Percentiles rank a stretch among this genome's conserved stretches.
phyloP scores from a whole-genome alignment of 2,329 filamentous ascomycete species.

The Pezicula neosporulosa region DNA sequence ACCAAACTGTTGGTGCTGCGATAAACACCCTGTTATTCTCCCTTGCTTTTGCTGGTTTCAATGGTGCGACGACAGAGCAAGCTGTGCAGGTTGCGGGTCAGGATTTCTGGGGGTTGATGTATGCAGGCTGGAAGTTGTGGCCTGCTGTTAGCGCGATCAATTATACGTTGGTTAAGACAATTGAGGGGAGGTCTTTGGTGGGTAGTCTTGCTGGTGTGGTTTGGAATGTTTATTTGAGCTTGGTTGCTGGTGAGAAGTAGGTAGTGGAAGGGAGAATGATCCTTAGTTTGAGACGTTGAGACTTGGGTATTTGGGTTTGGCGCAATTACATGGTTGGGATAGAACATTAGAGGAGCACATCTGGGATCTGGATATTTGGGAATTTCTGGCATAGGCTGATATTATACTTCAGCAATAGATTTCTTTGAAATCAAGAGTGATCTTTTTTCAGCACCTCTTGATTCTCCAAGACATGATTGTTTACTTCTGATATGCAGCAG shows the following conservation, averaged over 20 bases:
- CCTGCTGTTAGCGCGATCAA: conserved; percentile 67
- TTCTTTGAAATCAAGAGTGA: too few species aligned
- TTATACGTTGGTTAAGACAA: conserved; percentile 66
- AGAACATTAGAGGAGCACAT: too few species aligned
- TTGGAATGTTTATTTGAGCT: conserved; percentile 74
- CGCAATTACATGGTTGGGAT: too few species aligned
- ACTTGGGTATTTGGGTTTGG: too few species aligned
- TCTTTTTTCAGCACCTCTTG: too few species aligned
- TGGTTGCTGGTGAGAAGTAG: conserved; percentile 43
- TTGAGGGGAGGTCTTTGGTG: conserved; percentile 66
- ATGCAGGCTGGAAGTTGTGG: conserved; percentile 71
- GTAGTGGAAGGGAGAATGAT: neutral
- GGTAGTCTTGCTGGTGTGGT: conserved; percentile 68
- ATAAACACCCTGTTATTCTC: conserved; percentile 65
- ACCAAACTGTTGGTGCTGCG: conserved; percentile 64
- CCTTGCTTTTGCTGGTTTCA: conserved; percentile 43
- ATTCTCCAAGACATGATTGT: too few species aligned
- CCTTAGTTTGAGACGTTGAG: too few species aligned
- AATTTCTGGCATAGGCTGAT: too few species aligned
- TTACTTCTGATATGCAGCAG: too few species aligned
- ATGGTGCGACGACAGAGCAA: conserved; percentile 34
- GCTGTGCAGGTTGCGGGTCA: conserved; percentile 41
- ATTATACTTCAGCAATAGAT: too few species aligned
- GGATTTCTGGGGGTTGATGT: conserved; percentile 63
- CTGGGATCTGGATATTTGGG: too few species aligned